phyloP scores from a whole-genome alignment of 768 basidiomycete species.

The Leucogyrophana mollusca region DNA sequence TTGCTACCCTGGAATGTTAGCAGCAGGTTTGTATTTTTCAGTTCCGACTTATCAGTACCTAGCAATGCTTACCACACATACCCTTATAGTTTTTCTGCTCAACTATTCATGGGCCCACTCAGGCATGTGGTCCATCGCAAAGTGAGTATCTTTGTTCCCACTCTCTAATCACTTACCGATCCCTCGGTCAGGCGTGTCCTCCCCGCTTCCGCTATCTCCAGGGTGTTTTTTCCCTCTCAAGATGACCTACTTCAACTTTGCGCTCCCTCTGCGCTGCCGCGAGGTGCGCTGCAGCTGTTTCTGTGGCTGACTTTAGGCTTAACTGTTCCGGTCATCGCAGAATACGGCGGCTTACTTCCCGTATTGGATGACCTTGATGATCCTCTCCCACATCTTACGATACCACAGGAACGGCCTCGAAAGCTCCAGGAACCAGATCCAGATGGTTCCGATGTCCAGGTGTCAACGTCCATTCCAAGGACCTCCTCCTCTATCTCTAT shows the following conservation, averaged over 20 bases:
- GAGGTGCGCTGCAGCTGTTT: constrained; percentile 41
- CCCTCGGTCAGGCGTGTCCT: constrained; percentile 50
- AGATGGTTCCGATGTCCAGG: too few species aligned
- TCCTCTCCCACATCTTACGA: constrained; percentile 34
- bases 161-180: not conserved
- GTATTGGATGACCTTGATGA: constrained; percentile 48
- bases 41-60: constrained; percentile 3
- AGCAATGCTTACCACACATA: not conserved
- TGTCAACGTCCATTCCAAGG: constrained; percentile 1
- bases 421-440: too few species aligned
- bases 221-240: constrained; percentile 64
- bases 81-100: constrained; percentile 58
- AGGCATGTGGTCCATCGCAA: constrained; percentile 63
- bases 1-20: constrained; percentile 74
- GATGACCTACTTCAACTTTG: constrained; percentile 58
- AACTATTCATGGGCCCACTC: constrained; percentile 77
- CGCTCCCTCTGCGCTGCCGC: constrained; percentile 49
- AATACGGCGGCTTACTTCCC: constrained; percentile 66
- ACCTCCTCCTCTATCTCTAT: constrained; percentile 20
- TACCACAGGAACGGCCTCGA: too few species aligned
- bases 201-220: constrained; percentile 55
- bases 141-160: constrained; percentile 39
- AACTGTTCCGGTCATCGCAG: constrained; percentile 37
- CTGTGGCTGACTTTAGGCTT: constrained; percentile 8
- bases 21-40: constrained; percentile 48